Percentiles rank a stretch among this genome's conserved stretches.
Evolutionary conservation across 495 filamentous ascomycete species (phyloP).

Genomic region (Trichoderma orchidacearum): DNA sequence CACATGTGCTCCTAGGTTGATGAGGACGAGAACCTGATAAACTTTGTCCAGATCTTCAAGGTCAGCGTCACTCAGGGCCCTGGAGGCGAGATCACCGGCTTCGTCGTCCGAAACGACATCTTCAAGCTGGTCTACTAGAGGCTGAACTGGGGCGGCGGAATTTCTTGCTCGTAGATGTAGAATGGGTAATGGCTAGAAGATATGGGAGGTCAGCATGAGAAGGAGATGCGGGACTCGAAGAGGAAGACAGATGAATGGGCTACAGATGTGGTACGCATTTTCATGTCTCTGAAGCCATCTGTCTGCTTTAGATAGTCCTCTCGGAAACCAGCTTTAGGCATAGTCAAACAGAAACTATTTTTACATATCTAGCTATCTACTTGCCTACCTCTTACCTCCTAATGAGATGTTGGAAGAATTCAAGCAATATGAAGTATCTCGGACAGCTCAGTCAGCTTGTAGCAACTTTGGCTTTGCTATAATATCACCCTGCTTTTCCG

Average conservation of each 20-base stretch:
- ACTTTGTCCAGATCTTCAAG: slow-evolving; percentile 77
- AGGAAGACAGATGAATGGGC: background rate
- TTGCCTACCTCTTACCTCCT: background rate
- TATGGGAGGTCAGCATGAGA: background rate
- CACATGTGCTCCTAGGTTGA: slow-evolving; percentile 48
- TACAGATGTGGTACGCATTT: background rate
- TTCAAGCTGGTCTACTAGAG: slow-evolving; percentile 68
- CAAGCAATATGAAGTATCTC: too few species aligned
- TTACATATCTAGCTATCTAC: background rate
- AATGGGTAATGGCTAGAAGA: background rate
- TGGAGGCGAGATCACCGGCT: slow-evolving; percentile 28
- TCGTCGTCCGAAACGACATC: slow-evolving; percentile 83
- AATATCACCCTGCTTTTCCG: background rate
- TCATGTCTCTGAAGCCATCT: background rate
- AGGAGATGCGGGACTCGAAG: background rate
- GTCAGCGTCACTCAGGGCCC: slow-evolving; percentile 45
- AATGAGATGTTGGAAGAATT: too few species aligned
- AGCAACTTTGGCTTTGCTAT: too few species aligned
- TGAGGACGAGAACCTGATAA: slow-evolving; percentile 65
- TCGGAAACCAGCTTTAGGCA: background rate
- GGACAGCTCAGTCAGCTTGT: too few species aligned
- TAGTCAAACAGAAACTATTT: background rate
- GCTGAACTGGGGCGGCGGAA: background rate
- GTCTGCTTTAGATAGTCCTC: background rate
- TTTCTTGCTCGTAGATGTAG: background rate